phyloP scores from a whole-genome alignment of 768 basidiomycete species.

The Suillus plorans region DNA sequence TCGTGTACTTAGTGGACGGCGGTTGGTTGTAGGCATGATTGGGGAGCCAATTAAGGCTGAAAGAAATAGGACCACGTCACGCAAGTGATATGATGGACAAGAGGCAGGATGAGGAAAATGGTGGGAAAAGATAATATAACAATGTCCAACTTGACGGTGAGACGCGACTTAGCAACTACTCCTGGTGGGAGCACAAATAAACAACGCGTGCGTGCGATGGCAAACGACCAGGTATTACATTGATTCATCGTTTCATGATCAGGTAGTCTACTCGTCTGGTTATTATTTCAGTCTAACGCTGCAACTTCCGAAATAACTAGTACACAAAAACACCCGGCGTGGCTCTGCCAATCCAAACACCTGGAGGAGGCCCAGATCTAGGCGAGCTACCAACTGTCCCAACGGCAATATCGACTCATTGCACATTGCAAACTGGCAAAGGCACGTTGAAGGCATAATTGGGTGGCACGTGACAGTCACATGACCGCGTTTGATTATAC shows the following conservation, averaged over 20 bases:
- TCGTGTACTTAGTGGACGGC: conserved; percentile 49
- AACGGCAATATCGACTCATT: background rate
- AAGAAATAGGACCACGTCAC: background rate
- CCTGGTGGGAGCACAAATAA: conserved; percentile 1
- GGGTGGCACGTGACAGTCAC: conserved; percentile 3
- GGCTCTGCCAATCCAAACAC: background rate
- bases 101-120: background rate
- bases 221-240: background rate
- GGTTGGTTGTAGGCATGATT: conserved; percentile 45
- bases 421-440: background rate
- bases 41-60: background rate
- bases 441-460: background rate
- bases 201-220: background rate
- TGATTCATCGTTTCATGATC: background rate
- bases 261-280: background rate
- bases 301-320: background rate
- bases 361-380: background rate
- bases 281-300: background rate
- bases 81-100: background rate
- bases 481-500: background rate
- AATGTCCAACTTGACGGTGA: background rate
- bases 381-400: background rate
- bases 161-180: background rate
- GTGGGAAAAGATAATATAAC: conserved; percentile 1
- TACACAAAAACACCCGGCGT: background rate